Percentiles rank a stretch among this genome's conserved stretches.
These are phyloP conservation scores for Diversispora epigaea DNA, from an alignment of 192 early-diverging fungal genomes.

Conservation along the genomic window DNA sequence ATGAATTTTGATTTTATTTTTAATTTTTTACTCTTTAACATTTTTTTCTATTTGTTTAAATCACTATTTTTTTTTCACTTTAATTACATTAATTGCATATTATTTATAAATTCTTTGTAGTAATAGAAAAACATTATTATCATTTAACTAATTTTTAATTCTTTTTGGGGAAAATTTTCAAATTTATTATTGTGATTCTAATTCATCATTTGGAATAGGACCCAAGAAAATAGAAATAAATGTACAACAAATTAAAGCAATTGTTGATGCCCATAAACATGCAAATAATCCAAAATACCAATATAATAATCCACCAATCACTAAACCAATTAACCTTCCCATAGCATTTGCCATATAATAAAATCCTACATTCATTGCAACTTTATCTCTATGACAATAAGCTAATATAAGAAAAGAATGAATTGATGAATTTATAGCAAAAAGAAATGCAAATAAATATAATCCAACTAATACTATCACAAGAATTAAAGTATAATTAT, in stretches of 20 bases:
- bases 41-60: no score
- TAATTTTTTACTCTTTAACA: no score
- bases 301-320: conserved; percentile 22
- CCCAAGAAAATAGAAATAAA: conserved; percentile 15
- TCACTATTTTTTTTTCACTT: no score
- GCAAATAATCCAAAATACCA: conserved; percentile 7
- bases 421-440: conserved; percentile 32
- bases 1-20: no score
- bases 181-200: neutral
- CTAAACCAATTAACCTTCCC: conserved; percentile 24
- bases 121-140: no score
- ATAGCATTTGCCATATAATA: conserved; percentile 35
- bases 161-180: no score
- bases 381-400: conserved; percentile 33
- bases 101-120: no score
- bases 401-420: conserved; percentile 31
- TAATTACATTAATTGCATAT: no score
- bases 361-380: conserved; percentile 33
- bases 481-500: neutral
- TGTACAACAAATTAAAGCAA: conserved; percentile 12
- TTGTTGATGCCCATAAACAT: conserved; percentile 23
- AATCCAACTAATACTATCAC: conserved; percentile 6
- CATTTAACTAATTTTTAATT: no score
- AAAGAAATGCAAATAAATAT: conserved; percentile 32
- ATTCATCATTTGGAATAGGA: conserved; percentile 21